Conservation (phyloP, 2,329 filamentous ascomycete genomes). For the Fonsecaea pugnacius region DNA sequence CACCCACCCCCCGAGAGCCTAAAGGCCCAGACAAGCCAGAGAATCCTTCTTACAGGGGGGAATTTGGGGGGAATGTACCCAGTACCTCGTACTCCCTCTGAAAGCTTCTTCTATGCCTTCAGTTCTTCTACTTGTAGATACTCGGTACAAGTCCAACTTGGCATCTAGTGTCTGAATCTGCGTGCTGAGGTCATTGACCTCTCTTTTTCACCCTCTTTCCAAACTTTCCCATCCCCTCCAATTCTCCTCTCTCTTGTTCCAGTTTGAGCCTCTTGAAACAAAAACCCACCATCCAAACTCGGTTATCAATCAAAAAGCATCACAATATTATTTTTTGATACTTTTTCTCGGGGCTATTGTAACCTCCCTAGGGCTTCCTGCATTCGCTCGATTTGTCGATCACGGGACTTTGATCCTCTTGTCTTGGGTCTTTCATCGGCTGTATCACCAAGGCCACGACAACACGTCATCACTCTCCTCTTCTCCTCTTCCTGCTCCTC, state of each 20-base stretch:
- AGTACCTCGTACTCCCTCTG: neutral
- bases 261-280: slow-evolving; percentile 9
- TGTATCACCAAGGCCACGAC: slow-evolving; percentile 20
- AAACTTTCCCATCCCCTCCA: slow-evolving; percentile 12
- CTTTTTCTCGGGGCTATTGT: slow-evolving; percentile 2
- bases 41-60: neutral
- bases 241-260: neutral
- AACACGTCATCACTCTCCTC: slow-evolving; percentile 27
- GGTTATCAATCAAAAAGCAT: neutral
- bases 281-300: slow-evolving; percentile 11
- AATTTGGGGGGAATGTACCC: neutral
- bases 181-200: slow-evolving; percentile 29
- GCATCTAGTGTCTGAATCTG: slow-evolving; percentile 2
- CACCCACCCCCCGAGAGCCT: neutral
- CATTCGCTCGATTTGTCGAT: slow-evolving; percentile 3
- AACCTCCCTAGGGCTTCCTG: neutral
- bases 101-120: neutral
- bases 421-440: slow-evolving; percentile 12
- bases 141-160: neutral
- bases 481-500: slow-evolving; percentile 4
- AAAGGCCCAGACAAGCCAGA: neutral
- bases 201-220: slow-evolving; percentile 14
- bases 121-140: neutral
- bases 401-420: slow-evolving; percentile 15
- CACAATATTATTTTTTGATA: neutral